Base-by-base conservation (phyloP, 2,329 filamentous ascomycete species). In the Capronia epimyces region DNA sequence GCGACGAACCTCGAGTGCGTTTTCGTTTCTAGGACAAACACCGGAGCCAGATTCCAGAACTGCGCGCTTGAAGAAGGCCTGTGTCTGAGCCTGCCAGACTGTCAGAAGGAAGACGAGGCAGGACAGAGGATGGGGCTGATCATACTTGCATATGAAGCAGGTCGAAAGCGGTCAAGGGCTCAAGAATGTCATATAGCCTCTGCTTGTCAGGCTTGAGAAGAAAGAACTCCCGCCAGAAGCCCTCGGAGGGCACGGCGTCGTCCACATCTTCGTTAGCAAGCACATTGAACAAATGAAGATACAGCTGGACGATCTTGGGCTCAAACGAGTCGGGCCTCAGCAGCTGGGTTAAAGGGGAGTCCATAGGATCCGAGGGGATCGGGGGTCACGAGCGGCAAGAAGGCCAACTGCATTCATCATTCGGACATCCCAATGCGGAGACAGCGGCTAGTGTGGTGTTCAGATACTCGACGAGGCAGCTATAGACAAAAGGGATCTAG, bases 211-310 rank as follows among this genome's bases (percentile, higher is more conserved):
- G 90, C 57, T 83, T 83, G 52, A 96, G 76, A 31, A 98, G 78
- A 68, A 98, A 98, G 71, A 98, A 89, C 70, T 96, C 93, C 60
- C 82, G 79, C 93, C 93, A 98, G 72, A 96, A 98, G 37, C 89
- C 91, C 54, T 95, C 89, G 0, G 87, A 80, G 56, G 89, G 84
- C 45, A 74, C 69, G 52, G 82, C 79, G 54, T 86, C 78, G 48
- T 82, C 79, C 58, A 84, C 81, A 71, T 86, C 54, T 37, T 49
- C 50, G 24, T 60, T 52, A 7, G 47, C 43, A 22, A 65, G 50
- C 69, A 81, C 78, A 62, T 71, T 72, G 75, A 97, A 91, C 16
- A 97, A 75, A 59, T 81, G 79, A 64, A 90, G 82, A 71, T 98
- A 98, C 45, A 97, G 81, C 68, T 86, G 79, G 54, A 95, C 86